Conservation (phyloP, 805 yeast genomes). For the Wickerhamomyces subpelliculosus region DNA sequence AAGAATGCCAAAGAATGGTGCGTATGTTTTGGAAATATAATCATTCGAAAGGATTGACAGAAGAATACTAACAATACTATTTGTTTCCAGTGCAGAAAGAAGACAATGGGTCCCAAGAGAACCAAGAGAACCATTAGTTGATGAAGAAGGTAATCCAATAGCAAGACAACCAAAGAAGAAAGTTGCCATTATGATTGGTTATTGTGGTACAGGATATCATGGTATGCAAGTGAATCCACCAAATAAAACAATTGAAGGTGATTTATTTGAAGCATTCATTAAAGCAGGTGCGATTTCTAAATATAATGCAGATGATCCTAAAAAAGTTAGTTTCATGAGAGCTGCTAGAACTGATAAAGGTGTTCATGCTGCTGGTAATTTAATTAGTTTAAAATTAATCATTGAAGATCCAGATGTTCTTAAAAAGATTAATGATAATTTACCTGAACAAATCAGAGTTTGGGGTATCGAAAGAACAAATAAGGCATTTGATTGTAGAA, state of each 20-base stretch:
- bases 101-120: slow-evolving; percentile 11
- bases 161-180: slow-evolving; percentile 78
- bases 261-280: slow-evolving; percentile 73
- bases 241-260: slow-evolving; percentile 84
- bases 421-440: slow-evolving; percentile 58
- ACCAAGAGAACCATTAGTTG: slow-evolving; percentile 29
- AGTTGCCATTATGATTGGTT: slow-evolving; percentile 86
- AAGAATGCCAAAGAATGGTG: slow-evolving; percentile 18
- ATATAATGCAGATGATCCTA: slow-evolving; percentile 82
- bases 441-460: slow-evolving; percentile 83
- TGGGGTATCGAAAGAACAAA: slow-evolving; percentile 93
- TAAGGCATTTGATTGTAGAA: slow-evolving; percentile 89
- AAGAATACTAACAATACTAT: slow-evolving; percentile 6
- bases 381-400: slow-evolving; percentile 75
- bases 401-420: slow-evolving; percentile 69
- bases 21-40: slow-evolving; percentile 13
- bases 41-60: neutral
- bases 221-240: slow-evolving; percentile 95
- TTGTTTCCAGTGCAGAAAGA: slow-evolving; percentile 7
- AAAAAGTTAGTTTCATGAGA: slow-evolving; percentile 80
- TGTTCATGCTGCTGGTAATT: slow-evolving; percentile 96
- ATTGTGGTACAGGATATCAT: slow-evolving; percentile 94
- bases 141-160: slow-evolving; percentile 56
- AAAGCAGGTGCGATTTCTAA: slow-evolving; percentile 83
- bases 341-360: slow-evolving; percentile 93